phyloP scores from a whole-genome alignment of 1,284 basidiomycete species.

The Trametes versicolor region DNA sequence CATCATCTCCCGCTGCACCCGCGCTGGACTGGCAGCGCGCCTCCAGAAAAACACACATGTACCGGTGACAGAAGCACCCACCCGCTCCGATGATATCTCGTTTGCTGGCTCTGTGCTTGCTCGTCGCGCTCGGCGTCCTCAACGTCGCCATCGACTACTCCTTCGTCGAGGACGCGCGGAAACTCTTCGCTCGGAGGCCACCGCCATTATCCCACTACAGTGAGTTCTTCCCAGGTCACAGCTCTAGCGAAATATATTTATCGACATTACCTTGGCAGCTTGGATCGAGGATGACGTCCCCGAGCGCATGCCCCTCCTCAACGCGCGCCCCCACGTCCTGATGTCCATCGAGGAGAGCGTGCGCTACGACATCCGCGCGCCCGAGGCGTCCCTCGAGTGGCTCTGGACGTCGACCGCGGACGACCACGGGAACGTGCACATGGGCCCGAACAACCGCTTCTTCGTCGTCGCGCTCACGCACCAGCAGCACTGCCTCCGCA shows the following conservation, averaged over 20 bases:
- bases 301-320: conserved; percentile 14
- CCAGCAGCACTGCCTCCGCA: conserved; percentile 40
- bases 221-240: conserved; percentile 1
- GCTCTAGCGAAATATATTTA: not conserved
- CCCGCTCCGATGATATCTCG: conserved; percentile 15
- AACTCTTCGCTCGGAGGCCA: conserved; percentile 7
- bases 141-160: conserved; percentile 23
- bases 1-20: no score
- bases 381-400: conserved; percentile 32
- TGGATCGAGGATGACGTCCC: conserved; percentile 31
- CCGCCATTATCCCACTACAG: conserved; percentile 23
- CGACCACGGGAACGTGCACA: conserved; percentile 37
- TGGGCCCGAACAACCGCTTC: conserved; percentile 36
- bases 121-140: conserved; percentile 13
- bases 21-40: no score
- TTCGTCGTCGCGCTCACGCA: conserved; percentile 38
- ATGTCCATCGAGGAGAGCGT: conserved; percentile 34
- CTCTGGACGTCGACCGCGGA: conserved; percentile 28
- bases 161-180: conserved; percentile 11
- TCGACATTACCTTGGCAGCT: not conserved
- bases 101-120: conserved; percentile 10
- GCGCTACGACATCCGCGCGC: conserved; percentile 22
- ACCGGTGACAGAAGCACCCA: not conserved
- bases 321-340: conserved; percentile 16
- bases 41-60: not conserved